phyloP scores from a whole-genome alignment of 805 yeast species.

The Kodamaea leandrae region DNA sequence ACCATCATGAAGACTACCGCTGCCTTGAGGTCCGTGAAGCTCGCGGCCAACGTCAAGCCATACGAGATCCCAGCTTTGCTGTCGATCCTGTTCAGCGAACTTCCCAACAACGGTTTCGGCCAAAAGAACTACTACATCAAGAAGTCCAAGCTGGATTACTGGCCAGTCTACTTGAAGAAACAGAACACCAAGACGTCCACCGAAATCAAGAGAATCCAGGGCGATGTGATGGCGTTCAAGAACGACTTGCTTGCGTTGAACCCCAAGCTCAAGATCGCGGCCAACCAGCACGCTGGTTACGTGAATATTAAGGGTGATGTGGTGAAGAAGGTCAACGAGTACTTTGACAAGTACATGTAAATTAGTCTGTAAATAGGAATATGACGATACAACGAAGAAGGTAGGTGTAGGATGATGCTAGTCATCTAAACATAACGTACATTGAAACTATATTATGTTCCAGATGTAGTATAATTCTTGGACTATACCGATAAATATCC shows the following conservation, averaged over 20 bases:
- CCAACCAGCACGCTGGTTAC: conserved; percentile 34
- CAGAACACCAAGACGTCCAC: conserved; percentile 68
- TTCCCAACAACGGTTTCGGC: conserved; percentile 36
- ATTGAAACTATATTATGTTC: too few relatives aligned
- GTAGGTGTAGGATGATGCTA: background rate
- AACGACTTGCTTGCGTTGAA: conserved; percentile 57
- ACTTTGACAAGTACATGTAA: conserved; percentile 21
- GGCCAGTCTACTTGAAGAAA: conserved; percentile 77
- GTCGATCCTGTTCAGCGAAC: conserved; percentile 21
- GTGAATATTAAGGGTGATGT: conserved; percentile 42
- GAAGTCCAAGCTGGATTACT: conserved; percentile 60
- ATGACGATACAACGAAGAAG: background rate
- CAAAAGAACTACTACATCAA: conserved; percentile 38
- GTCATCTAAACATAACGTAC: too few relatives aligned
- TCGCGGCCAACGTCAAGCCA: conserved; percentile 12
- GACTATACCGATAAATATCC: too few relatives aligned
- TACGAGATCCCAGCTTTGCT: conserved; percentile 31
- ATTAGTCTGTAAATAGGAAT: conserved; percentile 1
- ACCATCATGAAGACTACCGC: conserved; percentile 8
- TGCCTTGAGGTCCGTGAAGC: conserved; percentile 6
- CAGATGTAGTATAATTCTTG: too few relatives aligned
- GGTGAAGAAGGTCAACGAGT: conserved; percentile 27
- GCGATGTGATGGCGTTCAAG: conserved; percentile 64
- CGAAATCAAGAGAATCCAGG: conserved; percentile 68
- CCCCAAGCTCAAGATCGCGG: conserved; percentile 44